Percentiles rank a stretch among this genome's conserved stretches.
These are phyloP conservation scores for Orbilia ellipsospora DNA, from an alignment of 2,329 filamentous ascomycete species.

Conservation along the genomic window DNA sequence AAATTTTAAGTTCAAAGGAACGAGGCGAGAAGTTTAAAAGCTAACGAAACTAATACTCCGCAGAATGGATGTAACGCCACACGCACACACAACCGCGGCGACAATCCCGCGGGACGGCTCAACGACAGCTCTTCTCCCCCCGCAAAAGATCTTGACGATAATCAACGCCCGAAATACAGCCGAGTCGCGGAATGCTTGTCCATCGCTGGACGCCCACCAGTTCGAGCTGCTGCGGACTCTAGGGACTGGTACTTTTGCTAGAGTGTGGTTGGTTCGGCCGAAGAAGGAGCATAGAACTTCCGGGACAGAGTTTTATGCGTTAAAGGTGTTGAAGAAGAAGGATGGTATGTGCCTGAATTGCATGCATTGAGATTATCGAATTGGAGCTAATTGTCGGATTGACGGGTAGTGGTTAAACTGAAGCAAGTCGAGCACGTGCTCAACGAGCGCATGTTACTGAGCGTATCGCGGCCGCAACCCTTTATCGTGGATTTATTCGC, in stretches of 20 bases:
- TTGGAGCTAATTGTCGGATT: conserved; percentile 49
- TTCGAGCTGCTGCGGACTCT: conserved; percentile 80
- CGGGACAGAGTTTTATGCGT: conserved; percentile 58
- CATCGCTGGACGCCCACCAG: conserved; percentile 67
- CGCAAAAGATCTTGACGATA: conserved; percentile 49
- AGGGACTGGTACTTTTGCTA: conserved; percentile 80
- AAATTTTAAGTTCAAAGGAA: not conserved
- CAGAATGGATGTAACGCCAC: conserved; percentile 42
- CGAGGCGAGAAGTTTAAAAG: conserved; percentile 3
- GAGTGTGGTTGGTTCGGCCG: conserved; percentile 80
- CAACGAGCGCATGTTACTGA: conserved; percentile 81
- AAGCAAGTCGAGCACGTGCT: conserved; percentile 89
- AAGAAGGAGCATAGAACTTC: conserved; percentile 64
- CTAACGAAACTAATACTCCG: conserved; percentile 13
- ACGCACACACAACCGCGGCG: conserved; percentile 15
- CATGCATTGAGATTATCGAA: not conserved
- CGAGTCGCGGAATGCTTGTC: conserved; percentile 60
- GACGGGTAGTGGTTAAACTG: conserved; percentile 74
- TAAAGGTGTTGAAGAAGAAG: conserved; percentile 63
- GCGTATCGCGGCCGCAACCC: conserved; percentile 80
- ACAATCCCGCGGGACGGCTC: conserved; percentile 7
- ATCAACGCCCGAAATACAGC: conserved; percentile 44
- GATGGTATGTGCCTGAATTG: conserved; percentile 63
- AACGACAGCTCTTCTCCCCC: not conserved
- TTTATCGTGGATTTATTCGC: conserved; percentile 84